Evolutionary conservation across 495 filamentous ascomycete species (phyloP), one percentile per base, ranked within the genome.

Genomic region (Aspergillus diversus): DNA sequence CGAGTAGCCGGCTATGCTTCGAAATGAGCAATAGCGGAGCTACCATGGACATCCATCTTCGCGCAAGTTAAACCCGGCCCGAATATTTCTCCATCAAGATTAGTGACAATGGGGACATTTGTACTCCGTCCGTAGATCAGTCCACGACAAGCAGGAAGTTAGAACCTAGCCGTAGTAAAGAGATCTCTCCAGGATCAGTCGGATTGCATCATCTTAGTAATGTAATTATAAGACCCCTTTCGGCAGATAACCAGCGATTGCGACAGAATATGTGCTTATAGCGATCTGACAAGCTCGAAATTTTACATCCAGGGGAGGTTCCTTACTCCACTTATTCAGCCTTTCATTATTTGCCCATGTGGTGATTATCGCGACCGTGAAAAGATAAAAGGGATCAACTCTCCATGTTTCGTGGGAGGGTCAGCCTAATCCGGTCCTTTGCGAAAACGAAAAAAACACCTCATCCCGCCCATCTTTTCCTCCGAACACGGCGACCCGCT

Each of bases 401-500:
- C 57, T 57, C 55, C 55, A 21, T 27, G 49, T 60, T 60, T 60
- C 35, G 49, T 60, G 58, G 58, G 47, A 43, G 49, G 48, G 33
- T 48, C 48, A 59, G 48, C 57, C 27, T 21, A 64, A 55, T 56
- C 39, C 57, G 49, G 50, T 32, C 49, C 33, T 43, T 53, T 49
- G 7, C 49, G 8, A n/a, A n/a, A 33, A 32, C 35, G 35, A 50
- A 33, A 34, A 48, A 50, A 46, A 54, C 52, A 59, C 58, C 48
- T 52, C 31, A 55, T 55, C 57, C 51, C 51, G 35, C 37, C 47
- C 37, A 27, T 21, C 53, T 33, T 73, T 77, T 73, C 59, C 75
- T 77, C 75, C 76, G 76, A 79, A 74, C 69, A 71, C 75, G 76
- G 75, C 76, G 71, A 60, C 69, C 66, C 68, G 63, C 71, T 62